phyloP scores from a whole-genome alignment of 1,284 basidiomycete species.

The Ustilago trichophora region DNA sequence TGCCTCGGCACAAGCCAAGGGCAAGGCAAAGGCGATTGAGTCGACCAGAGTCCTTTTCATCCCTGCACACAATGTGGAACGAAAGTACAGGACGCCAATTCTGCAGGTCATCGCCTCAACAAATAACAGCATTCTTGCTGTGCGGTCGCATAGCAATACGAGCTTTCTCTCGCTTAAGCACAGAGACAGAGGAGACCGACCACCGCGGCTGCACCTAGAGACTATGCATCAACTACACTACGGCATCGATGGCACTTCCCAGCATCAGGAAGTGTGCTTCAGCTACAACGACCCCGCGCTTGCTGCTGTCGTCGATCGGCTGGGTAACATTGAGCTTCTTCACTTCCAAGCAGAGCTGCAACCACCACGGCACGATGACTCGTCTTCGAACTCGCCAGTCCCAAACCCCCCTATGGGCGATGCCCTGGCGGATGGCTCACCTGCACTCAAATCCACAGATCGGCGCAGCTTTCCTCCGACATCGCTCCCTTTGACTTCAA shows the following conservation, averaged over 20 bases:
- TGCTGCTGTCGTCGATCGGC: constrained; percentile 17
- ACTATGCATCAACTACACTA: constrained; percentile 6
- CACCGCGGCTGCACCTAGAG: constrained; percentile 1
- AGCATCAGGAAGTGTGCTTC: constrained; percentile 32
- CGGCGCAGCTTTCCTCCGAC: background rate
- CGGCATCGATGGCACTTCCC: background rate
- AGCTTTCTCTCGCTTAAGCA: constrained; percentile 11
- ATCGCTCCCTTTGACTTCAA: background rate
- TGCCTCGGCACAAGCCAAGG: background rate
- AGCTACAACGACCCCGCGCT: background rate
- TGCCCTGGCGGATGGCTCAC: background rate
- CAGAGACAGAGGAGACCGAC: background rate
- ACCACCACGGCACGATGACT: background rate
- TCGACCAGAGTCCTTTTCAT: constrained; percentile 8
- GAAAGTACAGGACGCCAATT: constrained; percentile 15
- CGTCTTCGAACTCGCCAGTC: no score
- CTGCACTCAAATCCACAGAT: background rate
- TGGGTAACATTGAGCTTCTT: constrained; percentile 16
- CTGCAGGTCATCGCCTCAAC: constrained; percentile 25
- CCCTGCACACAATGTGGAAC: constrained; percentile 13
- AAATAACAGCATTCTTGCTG: constrained; percentile 3
- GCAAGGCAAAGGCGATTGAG: constrained; percentile 9
- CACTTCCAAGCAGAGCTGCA: background rate
- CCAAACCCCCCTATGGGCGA: background rate
- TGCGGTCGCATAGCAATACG: constrained; percentile 19